Evolutionary conservation across 2,329 filamentous ascomycete genomes (phyloP).

Genomic region (Stromatinia cepivora): DNA sequence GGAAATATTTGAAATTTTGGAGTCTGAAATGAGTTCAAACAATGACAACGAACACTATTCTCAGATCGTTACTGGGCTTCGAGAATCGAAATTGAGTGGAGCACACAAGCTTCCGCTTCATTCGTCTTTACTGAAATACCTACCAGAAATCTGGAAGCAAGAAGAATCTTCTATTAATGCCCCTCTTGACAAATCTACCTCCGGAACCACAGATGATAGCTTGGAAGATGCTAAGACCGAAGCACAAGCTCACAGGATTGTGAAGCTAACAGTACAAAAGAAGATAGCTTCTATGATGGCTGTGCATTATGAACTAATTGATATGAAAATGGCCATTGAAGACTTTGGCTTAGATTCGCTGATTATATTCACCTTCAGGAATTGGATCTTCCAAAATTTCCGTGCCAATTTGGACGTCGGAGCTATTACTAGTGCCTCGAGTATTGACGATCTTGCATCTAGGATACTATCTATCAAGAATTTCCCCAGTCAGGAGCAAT

Average conservation of each 20-base stretch:
- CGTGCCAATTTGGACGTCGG: constrained; percentile 2
- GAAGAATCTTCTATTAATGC: neutral
- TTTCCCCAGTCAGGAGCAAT: neutral
- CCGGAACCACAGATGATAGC: neutral
- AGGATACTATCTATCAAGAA: neutral
- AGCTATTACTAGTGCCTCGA: neutral
- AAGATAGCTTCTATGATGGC: constrained; percentile 3
- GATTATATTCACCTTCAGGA: constrained; percentile 1
- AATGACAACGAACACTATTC: neutral
- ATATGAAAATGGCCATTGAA: neutral
- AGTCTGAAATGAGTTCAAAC: neutral
- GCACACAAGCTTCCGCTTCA: neutral
- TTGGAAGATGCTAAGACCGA: neutral
- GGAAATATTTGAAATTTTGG: neutral
- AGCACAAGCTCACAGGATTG: neutral
- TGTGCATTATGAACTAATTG: neutral
- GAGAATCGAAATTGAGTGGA: neutral
- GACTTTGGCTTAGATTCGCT: constrained; percentile 14
- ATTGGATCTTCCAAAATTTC: constrained; percentile 8
- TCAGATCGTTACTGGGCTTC: neutral
- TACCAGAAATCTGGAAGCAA: neutral
- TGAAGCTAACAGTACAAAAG: neutral
- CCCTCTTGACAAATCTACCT: neutral
- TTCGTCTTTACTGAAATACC: neutral
- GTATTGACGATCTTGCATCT: neutral